Conservation (phyloP, 176 grass and related monocot genomes). For the Musa itinerans region DNA sequence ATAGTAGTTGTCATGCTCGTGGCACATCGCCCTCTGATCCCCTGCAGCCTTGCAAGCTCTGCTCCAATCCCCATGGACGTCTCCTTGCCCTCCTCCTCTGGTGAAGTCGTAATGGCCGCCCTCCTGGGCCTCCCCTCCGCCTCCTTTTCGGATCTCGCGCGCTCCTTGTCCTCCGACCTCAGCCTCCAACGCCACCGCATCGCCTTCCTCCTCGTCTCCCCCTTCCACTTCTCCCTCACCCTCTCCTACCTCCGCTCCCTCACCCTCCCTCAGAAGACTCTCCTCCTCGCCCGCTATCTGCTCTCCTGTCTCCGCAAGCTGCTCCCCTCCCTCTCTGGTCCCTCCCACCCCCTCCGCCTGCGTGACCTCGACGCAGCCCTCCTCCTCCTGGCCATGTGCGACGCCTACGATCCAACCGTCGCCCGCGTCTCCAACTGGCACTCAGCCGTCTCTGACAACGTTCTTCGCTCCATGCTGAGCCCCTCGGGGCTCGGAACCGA, state of each 20-base stretch:
- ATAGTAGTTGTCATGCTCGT: too few relatives aligned
- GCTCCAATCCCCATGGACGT: constrained; percentile 30
- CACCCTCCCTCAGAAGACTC: constrained; percentile 47
- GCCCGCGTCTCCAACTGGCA: constrained; percentile 30
- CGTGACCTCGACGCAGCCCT: constrained; percentile 60
- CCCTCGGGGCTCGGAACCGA: constrained; percentile 44
- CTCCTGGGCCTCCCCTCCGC: constrained; percentile 35
- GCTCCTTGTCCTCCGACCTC: constrained; percentile 34
- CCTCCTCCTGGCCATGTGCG: constrained; percentile 83
- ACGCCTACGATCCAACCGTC: constrained; percentile 39
- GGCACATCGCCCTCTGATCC: too few relatives aligned
- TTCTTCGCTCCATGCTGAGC: constrained; percentile 33
- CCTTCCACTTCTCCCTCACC: constrained; percentile 52
- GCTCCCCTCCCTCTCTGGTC: constrained; percentile 27
- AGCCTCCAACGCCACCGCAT: constrained; percentile 53
- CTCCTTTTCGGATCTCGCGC: constrained; percentile 32
- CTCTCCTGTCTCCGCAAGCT: constrained; percentile 63
- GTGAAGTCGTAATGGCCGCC: constrained; percentile 52
- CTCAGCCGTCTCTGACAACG: constrained; percentile 40
- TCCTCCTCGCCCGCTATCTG: constrained; percentile 63
- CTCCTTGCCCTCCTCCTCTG: constrained; percentile 21
- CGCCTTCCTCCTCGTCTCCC: constrained; percentile 71
- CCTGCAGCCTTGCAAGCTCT: too few relatives aligned
- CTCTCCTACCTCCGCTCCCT: constrained; percentile 54
- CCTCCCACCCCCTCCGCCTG: constrained; percentile 30